phyloP scores from a whole-genome alignment of 768 basidiomycete genomes.

The Panaeolus cyanescens region DNA sequence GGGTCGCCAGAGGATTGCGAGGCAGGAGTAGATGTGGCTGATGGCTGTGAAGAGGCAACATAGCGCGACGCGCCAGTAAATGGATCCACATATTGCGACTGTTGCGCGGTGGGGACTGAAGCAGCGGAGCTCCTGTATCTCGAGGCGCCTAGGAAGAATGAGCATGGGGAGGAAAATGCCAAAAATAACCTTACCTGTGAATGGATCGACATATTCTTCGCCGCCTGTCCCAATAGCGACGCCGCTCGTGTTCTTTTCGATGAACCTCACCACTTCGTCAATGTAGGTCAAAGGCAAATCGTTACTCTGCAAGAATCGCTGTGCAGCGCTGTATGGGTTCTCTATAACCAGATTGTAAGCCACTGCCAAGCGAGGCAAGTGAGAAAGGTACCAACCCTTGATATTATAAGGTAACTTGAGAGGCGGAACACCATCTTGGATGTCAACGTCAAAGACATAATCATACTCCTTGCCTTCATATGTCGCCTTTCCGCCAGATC shows the following conservation, averaged over 20 bases:
- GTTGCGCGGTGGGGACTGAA: conserved; percentile 22
- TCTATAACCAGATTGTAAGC: conserved; percentile 49
- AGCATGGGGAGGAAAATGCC: not conserved
- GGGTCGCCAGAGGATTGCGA: conserved; percentile 49
- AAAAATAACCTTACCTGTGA: conserved; percentile 60
- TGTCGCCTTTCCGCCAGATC: conserved; percentile 88
- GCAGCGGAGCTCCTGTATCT: conserved; percentile 51
- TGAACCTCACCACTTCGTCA: conserved; percentile 91
- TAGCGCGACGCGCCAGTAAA: conserved; percentile 76
- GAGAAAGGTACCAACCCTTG: conserved; percentile 52
- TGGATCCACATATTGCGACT: conserved; percentile 58
- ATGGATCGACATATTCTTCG: conserved; percentile 81
- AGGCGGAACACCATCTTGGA: conserved; percentile 89
- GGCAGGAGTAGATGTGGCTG: conserved; percentile 34
- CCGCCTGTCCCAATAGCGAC: conserved; percentile 65
- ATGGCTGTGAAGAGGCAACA: conserved; percentile 38
- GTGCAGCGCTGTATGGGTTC: conserved; percentile 88
- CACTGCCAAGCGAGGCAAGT: not conserved
- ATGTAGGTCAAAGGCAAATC: conserved; percentile 82
- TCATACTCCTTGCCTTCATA: conserved; percentile 95
- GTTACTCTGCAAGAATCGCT: conserved; percentile 82
- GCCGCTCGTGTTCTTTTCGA: conserved; percentile 87
- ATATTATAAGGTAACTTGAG: conserved; percentile 94
- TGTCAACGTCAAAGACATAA: conserved; percentile 99
- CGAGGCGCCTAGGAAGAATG: conserved; percentile 50